Evolutionary conservation across 495 filamentous ascomycete genomes (phyloP), one percentile per base, ranked within the genome.

Genomic region (Xylaria grammica): DNA sequence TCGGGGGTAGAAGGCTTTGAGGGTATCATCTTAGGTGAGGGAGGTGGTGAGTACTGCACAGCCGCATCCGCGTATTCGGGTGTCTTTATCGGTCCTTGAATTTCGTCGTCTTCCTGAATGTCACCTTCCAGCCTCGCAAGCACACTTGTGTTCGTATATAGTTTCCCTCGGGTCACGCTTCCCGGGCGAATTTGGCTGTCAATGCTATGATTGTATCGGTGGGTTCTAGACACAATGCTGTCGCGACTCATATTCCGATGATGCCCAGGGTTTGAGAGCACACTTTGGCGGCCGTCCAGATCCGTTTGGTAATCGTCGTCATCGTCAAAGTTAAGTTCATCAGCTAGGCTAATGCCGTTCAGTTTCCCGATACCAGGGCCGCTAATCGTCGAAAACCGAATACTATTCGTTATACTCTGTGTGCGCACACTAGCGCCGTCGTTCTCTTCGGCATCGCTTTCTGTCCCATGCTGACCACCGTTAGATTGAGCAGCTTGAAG

Each of bases 261-360:
- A 65, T 79, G 79, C 2, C 66, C 67, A 30, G 68, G 57, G 22
- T 69, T 73, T 8, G 82, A 84, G 24, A 84, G 62, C 10, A 82
- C 78, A 58, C 83, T 86, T 49, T 87, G 84, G 22, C 82, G 82
- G 8, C 79, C 80, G 56, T 86, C 84, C 32, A 80, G 76, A 55
- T 84, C 81, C 48, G 78, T 84, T 60, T 83, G 77, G 32, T 85
- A 82, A 36, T 92, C 90, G 24, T 89, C 89, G 54, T 90, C 90
- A 50, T 91, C 90, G 60, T 91, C 92, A 44, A 96, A 89, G 55
- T 89, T 87, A 63, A 99, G 82, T 81, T 99, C 95, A 67, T 97
- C 92, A 9, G 95, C 95, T 44, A 99, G 78, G 67, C 89, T 95
- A 40, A 93, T 68, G 9, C 90, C 90, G 55, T 87, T 87, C 20